Percentiles rank a stretch among this genome's conserved stretches.
Evolutionary conservation across 371 early-diverging fungal species (phyloP).

Genomic region (Rhizoclosmatium hyalinum): DNA sequence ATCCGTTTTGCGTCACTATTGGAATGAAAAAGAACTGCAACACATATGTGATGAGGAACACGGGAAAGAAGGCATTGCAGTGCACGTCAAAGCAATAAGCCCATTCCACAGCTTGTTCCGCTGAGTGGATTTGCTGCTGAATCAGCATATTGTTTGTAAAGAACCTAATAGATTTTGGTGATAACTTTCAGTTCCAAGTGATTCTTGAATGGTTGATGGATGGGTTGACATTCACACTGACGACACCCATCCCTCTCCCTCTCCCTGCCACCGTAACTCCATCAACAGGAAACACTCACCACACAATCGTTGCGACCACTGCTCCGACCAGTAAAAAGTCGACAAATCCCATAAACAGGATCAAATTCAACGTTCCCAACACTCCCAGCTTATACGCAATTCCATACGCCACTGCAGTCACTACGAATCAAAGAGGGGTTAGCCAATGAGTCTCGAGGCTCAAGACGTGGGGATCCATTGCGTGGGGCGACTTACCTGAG

Average conservation of each 20-base stretch:
- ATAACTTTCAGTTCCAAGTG: not conserved
- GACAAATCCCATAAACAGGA: constrained; percentile 76
- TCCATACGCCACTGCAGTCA: constrained; percentile 77
- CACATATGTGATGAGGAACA: constrained; percentile 83
- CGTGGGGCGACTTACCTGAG: constrained; percentile 54
- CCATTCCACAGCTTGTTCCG: constrained; percentile 91
- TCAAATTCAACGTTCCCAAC: constrained; percentile 67
- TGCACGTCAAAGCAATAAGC: constrained; percentile 93
- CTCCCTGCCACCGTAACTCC: too few species aligned
- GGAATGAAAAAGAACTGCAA: constrained; percentile 89
- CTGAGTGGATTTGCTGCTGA: constrained; percentile 76
- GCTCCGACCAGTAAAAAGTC: constrained; percentile 77
- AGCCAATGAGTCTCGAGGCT: not conserved
- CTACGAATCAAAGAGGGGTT: constrained; percentile 44
- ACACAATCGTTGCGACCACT: constrained; percentile 69
- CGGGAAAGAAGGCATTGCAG: constrained; percentile 89
- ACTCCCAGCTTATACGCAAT: constrained; percentile 66
- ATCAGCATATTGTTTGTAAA: constrained; percentile 81
- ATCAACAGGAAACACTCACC: constrained; percentile 53
- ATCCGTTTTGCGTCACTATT: constrained; percentile 69
- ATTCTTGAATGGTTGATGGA: not conserved
- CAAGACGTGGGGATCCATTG: not conserved
- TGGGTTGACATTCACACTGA: too few species aligned
- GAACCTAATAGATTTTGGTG: constrained; percentile 52
- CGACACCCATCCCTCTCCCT: too few species aligned